Percentiles rank a stretch among this genome's conserved stretches.
Evolutionary conservation across 2,329 filamentous ascomycete genomes (phyloP).

Genomic region (Harringtonia aguacate): DNA sequence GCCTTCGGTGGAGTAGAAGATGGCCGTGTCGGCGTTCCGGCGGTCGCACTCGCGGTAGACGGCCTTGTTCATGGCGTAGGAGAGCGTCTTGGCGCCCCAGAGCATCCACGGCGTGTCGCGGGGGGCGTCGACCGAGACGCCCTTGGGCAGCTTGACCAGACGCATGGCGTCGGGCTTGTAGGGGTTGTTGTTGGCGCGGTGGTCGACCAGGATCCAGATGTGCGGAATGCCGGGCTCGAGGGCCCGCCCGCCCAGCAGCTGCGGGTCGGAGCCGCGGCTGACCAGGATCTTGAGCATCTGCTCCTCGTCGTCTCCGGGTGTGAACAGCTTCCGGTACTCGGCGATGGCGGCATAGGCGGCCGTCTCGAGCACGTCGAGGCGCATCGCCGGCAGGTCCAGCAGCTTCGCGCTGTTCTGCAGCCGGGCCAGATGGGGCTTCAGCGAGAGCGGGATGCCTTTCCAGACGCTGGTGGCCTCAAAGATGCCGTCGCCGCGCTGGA

Average conservation of each 20-base stretch:
- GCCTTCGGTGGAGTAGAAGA: constrained; percentile 3
- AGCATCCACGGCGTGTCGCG: constrained; percentile 2
- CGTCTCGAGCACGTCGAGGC: neutral
- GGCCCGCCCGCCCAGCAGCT: neutral
- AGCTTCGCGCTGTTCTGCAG: constrained; percentile 3
- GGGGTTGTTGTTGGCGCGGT: neutral
- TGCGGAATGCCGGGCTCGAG: constrained; percentile 2
- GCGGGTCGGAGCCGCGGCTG: constrained; percentile 1
- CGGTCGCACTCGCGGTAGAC: constrained; percentile 4
- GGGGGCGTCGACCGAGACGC: neutral
- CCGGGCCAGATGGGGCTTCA: constrained; percentile 1
- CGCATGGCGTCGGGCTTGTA: neutral
- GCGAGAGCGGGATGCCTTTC: constrained; percentile 1
- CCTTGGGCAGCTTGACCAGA: constrained; percentile 2
- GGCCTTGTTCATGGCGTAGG: constrained; percentile 4
- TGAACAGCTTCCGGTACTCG: neutral
- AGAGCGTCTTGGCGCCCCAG: constrained; percentile 4
- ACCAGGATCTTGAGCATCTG: constrained; percentile 2
- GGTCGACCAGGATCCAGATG: constrained; percentile 3
- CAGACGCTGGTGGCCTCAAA: constrained; percentile 3
- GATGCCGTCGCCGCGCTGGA: constrained; percentile 4
- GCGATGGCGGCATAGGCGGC: neutral
- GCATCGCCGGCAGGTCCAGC: constrained; percentile 1
- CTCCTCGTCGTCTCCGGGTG: neutral
- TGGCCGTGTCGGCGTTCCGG: constrained; percentile 3